Conservation (phyloP, 768 basidiomycete species). For the Rhizopogon vinicolor region DNA sequence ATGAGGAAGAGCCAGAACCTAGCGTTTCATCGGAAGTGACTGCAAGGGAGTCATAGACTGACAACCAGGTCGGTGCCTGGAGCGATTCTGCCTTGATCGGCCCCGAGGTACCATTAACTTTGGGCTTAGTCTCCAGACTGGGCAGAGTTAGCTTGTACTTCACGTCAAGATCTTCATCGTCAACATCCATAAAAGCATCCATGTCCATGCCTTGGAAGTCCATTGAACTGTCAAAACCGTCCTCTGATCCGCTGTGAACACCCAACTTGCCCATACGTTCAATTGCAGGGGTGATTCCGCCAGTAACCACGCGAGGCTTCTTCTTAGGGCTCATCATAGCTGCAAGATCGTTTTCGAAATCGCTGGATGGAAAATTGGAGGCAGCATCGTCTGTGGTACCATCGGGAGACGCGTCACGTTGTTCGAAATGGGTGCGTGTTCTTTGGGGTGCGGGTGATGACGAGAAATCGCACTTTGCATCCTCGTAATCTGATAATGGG, state of each 20-base stretch:
- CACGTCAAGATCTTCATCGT: conserved; percentile 48
- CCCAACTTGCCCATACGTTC: conserved; percentile 56
- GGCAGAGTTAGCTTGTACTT: conserved; percentile 13
- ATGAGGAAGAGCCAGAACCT: conserved; percentile 36
- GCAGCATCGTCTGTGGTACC: conserved; percentile 19
- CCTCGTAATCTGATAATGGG: conserved; percentile 36
- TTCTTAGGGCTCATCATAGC: conserved; percentile 65
- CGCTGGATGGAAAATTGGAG: conserved; percentile 36
- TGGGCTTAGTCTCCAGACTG: conserved; percentile 13
- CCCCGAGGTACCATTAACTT: background rate
- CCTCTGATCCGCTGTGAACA: conserved; percentile 47
- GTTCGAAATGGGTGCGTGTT: conserved; percentile 26
- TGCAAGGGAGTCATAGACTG: conserved; percentile 67
- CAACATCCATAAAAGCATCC: conserved; percentile 52
- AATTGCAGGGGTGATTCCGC: conserved; percentile 49
- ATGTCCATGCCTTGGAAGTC: conserved; percentile 50
- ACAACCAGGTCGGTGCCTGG: conserved; percentile 59
- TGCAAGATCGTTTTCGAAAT: conserved; percentile 44
- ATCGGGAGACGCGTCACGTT: conserved; percentile 34
- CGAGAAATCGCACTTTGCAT: conserved; percentile 19
- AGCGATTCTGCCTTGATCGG: conserved; percentile 43
- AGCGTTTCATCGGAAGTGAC: conserved; percentile 59
- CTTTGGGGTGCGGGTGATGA: conserved; percentile 40
- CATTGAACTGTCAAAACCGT: conserved; percentile 35
- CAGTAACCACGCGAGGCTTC: conserved; percentile 42